Conservation (phyloP, 2,329 filamentous ascomycete species). For the Ophiostoma australiae region DNA sequence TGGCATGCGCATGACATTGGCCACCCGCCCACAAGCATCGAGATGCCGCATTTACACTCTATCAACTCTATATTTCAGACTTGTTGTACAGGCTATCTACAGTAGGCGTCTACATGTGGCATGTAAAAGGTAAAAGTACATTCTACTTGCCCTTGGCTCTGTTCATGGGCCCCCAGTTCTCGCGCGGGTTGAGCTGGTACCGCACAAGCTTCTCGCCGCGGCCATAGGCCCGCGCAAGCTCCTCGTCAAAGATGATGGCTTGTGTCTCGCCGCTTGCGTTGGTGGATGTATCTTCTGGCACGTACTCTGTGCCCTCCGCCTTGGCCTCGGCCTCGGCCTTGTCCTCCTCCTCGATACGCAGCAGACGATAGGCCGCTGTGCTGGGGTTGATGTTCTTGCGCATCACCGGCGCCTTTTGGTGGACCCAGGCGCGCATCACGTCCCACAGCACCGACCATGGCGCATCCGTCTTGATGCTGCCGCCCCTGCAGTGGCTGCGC, state of each 20-base stretch:
- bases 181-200: constrained; percentile 84
- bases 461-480: constrained; percentile 89
- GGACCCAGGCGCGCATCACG: constrained; percentile 85
- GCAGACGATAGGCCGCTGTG: constrained; percentile 67
- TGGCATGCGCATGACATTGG: not conserved
- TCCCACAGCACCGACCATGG: constrained; percentile 89
- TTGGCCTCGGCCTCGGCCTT: constrained; percentile 26
- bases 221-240: constrained; percentile 63
- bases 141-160: constrained; percentile 50
- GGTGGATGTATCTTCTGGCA: constrained; percentile 22
- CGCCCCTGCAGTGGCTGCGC: constrained; percentile 81
- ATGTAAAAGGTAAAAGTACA: not conserved
- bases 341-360: constrained; percentile 41
- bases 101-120: not conserved
- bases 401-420: constrained; percentile 74
- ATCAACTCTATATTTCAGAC: not conserved
- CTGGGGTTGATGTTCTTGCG: constrained; percentile 59
- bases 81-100: not conserved
- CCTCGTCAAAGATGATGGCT: constrained; percentile 65
- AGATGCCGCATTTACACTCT: not conserved
- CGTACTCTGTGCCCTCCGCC: constrained; percentile 18
- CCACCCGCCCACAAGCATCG: not conserved
- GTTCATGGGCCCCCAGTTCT: constrained; percentile 88
- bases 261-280: constrained; percentile 36
- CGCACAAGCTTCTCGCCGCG: constrained; percentile 66